These are phyloP conservation scores for Lecanosticta acicola DNA, from an alignment of 2,329 filamentous ascomycete genomes.

Conservation along the genomic window DNA sequence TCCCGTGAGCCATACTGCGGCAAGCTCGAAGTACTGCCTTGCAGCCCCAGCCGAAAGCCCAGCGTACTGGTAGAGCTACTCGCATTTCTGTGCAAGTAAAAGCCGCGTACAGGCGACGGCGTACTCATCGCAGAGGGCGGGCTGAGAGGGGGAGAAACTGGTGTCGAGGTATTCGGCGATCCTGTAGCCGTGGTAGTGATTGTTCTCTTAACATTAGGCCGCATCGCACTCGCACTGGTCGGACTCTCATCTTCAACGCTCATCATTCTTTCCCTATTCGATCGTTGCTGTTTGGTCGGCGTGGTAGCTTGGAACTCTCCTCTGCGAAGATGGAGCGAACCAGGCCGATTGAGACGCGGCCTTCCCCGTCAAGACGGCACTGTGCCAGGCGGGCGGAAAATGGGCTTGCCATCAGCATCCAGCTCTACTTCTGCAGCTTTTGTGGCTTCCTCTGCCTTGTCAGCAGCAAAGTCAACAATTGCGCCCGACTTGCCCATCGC, in stretches of 20 bases:
- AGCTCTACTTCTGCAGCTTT: slow-evolving; percentile 11
- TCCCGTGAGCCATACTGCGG: neutral
- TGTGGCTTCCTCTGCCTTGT: slow-evolving; percentile 8
- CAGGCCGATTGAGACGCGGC: slow-evolving; percentile 6
- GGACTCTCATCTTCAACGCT: neutral
- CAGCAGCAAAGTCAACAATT: slow-evolving; percentile 22
- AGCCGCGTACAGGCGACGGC: slow-evolving; percentile 6
- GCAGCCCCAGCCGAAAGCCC: slow-evolving; percentile 1
- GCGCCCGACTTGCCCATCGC: slow-evolving; percentile 28
- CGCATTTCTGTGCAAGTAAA: slow-evolving; percentile 8
- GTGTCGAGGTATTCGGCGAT: slow-evolving; percentile 1
- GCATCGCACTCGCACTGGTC: neutral
- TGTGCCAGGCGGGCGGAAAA: too few species aligned
- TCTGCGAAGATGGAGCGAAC: slow-evolving; percentile 1
- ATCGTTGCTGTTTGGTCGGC: slow-evolving; percentile 4
- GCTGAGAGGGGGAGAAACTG: slow-evolving; percentile 1
- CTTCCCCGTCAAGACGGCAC: slow-evolving; percentile 5
- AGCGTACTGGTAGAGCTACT: slow-evolving; percentile 10
- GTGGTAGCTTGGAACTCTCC: neutral
- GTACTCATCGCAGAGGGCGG: slow-evolving; percentile 2
- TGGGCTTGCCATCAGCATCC: slow-evolving; percentile 1
- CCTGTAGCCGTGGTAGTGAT: neutral
- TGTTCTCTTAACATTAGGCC: neutral
- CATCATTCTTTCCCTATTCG: slow-evolving; percentile 1
- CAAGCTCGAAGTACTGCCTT: neutral